phyloP scores from a whole-genome alignment of 495 filamentous ascomycete species.

The Ramalina intermedia region DNA sequence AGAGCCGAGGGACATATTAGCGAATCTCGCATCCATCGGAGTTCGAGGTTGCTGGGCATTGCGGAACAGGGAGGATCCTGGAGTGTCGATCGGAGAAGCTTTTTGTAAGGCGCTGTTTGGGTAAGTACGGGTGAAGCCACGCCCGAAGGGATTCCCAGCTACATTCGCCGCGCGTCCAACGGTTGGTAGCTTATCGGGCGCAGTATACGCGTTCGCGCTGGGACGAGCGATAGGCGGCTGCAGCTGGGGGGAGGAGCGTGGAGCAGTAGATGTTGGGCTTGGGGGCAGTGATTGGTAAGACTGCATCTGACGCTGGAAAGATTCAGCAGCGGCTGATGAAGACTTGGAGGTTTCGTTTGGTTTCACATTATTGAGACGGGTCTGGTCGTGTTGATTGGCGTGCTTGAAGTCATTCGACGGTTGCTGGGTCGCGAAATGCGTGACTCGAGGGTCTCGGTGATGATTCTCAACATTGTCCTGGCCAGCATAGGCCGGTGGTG shows the following conservation, averaged over 20 bases:
- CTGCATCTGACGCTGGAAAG: background rate
- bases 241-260: background rate
- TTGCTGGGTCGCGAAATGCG: background rate
- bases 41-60: too few species aligned
- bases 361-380: background rate
- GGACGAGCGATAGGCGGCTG: constrained; percentile 11
- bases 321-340: background rate
- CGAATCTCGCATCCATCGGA: too few species aligned
- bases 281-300: background rate
- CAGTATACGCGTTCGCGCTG: background rate
- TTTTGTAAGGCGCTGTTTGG: background rate
- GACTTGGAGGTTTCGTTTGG: background rate
- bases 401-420: too few species aligned
- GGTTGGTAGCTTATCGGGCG: background rate
- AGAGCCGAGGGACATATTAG: too few species aligned
- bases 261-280: background rate
- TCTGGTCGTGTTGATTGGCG: too few species aligned
- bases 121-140: background rate
- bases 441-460: background rate
- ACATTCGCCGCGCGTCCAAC: background rate
- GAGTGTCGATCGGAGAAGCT: background rate
- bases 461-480: background rate
- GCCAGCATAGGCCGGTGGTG: background rate
- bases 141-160: background rate
- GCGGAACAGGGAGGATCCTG: too few species aligned